Evolutionary conservation across 2,329 filamentous ascomycete species (phyloP).

Genomic region (Ascochyta clinopodiicola): DNA sequence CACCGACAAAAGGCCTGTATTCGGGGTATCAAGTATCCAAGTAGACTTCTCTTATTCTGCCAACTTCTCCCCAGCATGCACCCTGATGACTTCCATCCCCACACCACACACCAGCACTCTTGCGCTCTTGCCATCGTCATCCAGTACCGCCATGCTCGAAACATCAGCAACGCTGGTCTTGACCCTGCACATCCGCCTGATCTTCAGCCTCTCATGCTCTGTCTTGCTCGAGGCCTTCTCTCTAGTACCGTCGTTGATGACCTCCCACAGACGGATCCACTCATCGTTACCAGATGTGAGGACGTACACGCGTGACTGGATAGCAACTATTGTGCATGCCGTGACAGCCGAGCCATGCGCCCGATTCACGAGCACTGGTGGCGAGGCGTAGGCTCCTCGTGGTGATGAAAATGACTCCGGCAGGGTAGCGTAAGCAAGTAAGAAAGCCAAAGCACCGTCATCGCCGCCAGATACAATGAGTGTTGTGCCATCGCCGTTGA

Average conservation of each 20-base stretch:
- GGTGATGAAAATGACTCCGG: conserved; percentile 16
- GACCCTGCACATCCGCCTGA: conserved; percentile 41
- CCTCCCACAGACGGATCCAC: conserved; percentile 55
- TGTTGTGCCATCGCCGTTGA: conserved; percentile 43
- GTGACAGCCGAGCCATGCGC: conserved; percentile 79
- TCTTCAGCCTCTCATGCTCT: conserved; percentile 27
- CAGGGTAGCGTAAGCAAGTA: conserved; percentile 26
- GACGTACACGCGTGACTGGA: conserved; percentile 23
- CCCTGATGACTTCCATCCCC: conserved; percentile 42
- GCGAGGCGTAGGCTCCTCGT: conserved; percentile 20
- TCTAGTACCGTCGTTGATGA: conserved; percentile 21
- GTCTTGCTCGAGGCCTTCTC: background rate
- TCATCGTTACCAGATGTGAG: conserved; percentile 57
- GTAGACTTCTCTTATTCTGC: background rate
- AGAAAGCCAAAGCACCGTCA: conserved; percentile 75
- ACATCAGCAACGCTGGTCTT: conserved; percentile 63
- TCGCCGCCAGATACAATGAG: conserved; percentile 81
- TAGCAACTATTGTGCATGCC: conserved; percentile 52
- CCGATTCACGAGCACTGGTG: conserved; percentile 55
- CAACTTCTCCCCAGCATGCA: conserved; percentile 5
- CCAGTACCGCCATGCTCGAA: conserved; percentile 57
- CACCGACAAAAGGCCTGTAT: background rate
- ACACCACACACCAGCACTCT: conserved; percentile 43
- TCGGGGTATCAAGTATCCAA: background rate
- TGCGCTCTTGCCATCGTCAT: conserved; percentile 4